phyloP scores from a whole-genome alignment of 176 grass and related monocot species.

The Alopecurus myosuroides region DNA sequence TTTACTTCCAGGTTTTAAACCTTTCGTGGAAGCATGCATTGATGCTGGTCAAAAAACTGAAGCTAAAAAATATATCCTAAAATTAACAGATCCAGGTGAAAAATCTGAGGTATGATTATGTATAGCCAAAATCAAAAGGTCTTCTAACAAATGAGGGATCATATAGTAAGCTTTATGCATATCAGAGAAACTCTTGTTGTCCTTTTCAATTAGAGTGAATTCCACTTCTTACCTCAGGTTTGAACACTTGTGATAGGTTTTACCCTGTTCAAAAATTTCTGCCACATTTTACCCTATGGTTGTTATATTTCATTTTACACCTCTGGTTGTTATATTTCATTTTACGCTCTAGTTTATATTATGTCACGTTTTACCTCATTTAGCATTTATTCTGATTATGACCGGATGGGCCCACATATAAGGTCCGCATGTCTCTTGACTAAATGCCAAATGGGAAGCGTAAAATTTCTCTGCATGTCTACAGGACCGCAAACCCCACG shows the following conservation, averaged over 20 bases:
- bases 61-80: constrained; percentile 86
- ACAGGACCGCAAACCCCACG: not conserved
- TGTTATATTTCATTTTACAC: not conserved
- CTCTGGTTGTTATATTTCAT: not conserved
- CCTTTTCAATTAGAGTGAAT: not conserved
- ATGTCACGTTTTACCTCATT: not conserved
- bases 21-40: constrained; percentile 98
- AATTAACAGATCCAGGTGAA: constrained; percentile 70
- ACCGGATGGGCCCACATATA: not conserved
- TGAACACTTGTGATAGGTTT: not conserved
- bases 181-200: not conserved
- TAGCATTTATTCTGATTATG: not conserved
- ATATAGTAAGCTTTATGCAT: constrained; percentile 1
- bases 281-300: not conserved
- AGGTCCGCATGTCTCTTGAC: not conserved
- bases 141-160: not conserved
- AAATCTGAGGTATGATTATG: constrained; percentile 72
- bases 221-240: not conserved
- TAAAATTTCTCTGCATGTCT: not conserved
- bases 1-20: constrained; percentile 70
- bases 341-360: not conserved
- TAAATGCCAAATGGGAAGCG: not conserved
- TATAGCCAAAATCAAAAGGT: not conserved
- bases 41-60: constrained; percentile 86
- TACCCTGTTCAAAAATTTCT: not conserved